A percentile compares a stretch with the other conserved stretches of the same genome.
These are phyloP conservation scores for Paramyrothecium sp. DNA, from an alignment of 2,329 filamentous ascomycete genomes.

Conservation along the genomic window DNA sequence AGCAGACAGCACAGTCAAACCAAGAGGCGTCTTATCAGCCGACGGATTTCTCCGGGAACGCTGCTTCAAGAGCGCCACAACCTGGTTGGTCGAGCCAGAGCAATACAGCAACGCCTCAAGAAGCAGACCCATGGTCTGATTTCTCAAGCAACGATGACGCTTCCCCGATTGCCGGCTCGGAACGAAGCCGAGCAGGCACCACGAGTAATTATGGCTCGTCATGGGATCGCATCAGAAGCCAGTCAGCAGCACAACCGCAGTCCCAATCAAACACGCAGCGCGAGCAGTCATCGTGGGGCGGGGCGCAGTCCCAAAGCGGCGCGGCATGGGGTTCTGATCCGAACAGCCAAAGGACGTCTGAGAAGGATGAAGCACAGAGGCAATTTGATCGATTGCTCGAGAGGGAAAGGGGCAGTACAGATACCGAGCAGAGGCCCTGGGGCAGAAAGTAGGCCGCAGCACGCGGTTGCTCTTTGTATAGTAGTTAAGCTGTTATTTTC, in stretches of 20 bases:
- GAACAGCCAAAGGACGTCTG: conserved; percentile 34
- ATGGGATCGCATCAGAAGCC: conserved; percentile 44
- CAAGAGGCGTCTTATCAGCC: background rate
- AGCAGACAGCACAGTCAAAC: background rate
- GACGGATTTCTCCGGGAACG: background rate
- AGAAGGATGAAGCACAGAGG: conserved; percentile 45
- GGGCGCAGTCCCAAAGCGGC: background rate
- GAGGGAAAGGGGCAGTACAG: conserved; percentile 34
- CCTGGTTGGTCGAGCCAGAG: background rate
- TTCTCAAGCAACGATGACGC: conserved; percentile 37
- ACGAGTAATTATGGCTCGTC: conserved; percentile 28
- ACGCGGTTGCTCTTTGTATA: background rate
- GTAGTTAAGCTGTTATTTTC: background rate
- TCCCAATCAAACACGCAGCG: conserved; percentile 7
- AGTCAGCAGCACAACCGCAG: conserved; percentile 9
- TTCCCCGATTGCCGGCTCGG: conserved; percentile 38
- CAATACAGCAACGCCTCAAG: background rate
- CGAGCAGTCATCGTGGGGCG: background rate
- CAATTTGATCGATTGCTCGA: conserved; percentile 51
- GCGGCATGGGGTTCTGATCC: conserved; percentile 13
- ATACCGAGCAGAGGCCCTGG: conserved; percentile 24
- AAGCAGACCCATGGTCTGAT: conserved; percentile 20
- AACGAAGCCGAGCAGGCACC: conserved; percentile 15
- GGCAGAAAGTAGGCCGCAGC: conserved; percentile 12
- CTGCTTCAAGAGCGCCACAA: background rate